phyloP scores from a whole-genome alignment of 139 green algal genomes.

The Coccomyxa sp. region DNA sequence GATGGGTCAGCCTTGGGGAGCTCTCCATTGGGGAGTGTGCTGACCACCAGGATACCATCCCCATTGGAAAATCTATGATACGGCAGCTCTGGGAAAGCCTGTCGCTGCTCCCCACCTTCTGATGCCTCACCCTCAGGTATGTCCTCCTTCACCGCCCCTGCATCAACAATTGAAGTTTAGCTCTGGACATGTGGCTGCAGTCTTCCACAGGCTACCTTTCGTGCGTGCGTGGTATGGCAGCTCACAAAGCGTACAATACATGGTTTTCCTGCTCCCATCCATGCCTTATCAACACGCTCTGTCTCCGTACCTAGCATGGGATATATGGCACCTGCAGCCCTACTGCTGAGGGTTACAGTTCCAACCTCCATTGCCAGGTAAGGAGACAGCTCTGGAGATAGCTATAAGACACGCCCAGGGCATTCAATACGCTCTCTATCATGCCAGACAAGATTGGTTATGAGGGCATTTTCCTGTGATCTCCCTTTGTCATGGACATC shows the following conservation, averaged over 20 bases:
- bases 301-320: too few relatives aligned
- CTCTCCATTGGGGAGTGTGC: neutral
- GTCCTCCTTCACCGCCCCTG: neutral
- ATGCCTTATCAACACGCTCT: too few relatives aligned
- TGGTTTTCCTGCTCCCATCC: too few relatives aligned
- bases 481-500: neutral
- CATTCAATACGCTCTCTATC: too few relatives aligned
- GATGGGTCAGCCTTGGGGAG: neutral
- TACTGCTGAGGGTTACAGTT: neutral
- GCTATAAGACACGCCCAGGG: neutral
- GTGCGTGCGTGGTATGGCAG: neutral
- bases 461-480: neutral
- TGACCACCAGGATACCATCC: constrained; percentile 37
- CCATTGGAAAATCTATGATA: constrained; percentile 49
- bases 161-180: neutral
- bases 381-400: neutral
- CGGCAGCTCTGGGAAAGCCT: constrained; percentile 21
- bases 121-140: neutral
- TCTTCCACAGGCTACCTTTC: neutral
- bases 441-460: too few relatives aligned
- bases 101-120: neutral
- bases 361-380: neutral
- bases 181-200: neutral
- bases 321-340: too few relatives aligned
- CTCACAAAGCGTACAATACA: neutral